phyloP scores from a whole-genome alignment of 1,284 basidiomycete genomes.

The Paramarasmius palmivorus region DNA sequence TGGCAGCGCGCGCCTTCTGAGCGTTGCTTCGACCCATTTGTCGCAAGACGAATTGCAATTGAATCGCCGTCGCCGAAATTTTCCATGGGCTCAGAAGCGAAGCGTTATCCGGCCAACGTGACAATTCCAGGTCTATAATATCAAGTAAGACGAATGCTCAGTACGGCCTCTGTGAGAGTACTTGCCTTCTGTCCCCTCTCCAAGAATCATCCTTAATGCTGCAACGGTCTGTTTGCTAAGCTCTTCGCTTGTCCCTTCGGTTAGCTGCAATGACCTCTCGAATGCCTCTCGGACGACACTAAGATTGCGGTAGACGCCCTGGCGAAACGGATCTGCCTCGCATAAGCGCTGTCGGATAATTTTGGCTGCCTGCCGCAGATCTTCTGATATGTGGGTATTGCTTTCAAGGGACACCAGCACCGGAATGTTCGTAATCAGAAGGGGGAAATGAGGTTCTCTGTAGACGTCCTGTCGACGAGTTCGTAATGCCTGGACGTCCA shows the following conservation, averaged over 20 bases:
- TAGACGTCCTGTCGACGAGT: conserved; percentile 69
- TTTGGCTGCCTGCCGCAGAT: conserved; percentile 46
- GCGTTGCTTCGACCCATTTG: conserved; percentile 66
- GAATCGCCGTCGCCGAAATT: conserved; percentile 74
- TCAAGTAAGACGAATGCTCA: not conserved
- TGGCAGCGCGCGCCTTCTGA: conserved; percentile 52
- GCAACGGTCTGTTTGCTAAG: conserved; percentile 65
- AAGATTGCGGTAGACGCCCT: conserved; percentile 71
- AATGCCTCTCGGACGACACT: conserved; percentile 68
- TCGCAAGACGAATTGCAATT: conserved; percentile 72
- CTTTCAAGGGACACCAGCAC: conserved; percentile 69
- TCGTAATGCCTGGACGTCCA: conserved; percentile 65
- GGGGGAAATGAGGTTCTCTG: conserved; percentile 59
- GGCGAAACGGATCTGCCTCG: conserved; percentile 61
- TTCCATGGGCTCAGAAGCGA: conserved; percentile 79
- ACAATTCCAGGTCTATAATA: conserved; percentile 47
- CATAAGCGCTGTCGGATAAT: conserved; percentile 60
- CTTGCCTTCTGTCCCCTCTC: conserved; percentile 48
- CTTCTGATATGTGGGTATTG: conserved; percentile 49
- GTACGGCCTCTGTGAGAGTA: not conserved
- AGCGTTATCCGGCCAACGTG: conserved; percentile 61
- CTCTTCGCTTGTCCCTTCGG: conserved; percentile 47
- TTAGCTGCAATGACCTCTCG: conserved; percentile 54
- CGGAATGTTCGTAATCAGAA: conserved; percentile 63
- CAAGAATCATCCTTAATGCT: conserved; percentile 62